Conservation (phyloP, 768 basidiomycete genomes). For the Tephrocybe sp. region DNA sequence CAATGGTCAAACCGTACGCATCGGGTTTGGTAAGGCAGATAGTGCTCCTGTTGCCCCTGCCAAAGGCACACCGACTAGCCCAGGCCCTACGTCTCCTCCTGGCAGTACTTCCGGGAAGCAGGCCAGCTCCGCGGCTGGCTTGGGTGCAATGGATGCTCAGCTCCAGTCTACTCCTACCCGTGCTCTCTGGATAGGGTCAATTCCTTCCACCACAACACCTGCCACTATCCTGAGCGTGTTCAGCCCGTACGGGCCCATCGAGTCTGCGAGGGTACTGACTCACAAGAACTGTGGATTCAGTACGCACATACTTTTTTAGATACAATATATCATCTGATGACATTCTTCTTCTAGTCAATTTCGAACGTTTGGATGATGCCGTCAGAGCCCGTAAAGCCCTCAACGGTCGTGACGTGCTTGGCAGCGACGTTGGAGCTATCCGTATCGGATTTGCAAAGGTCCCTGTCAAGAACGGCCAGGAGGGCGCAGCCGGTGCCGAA, state of each 20-base stretch:
- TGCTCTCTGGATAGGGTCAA: slow-evolving; percentile 97
- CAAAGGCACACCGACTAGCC: slow-evolving; percentile 67
- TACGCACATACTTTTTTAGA: slow-evolving; percentile 31
- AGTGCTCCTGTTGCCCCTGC: slow-evolving; percentile 92
- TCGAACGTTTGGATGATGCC: slow-evolving; percentile 96
- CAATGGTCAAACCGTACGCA: slow-evolving; percentile 93
- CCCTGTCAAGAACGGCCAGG: slow-evolving; percentile 84
- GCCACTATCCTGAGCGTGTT: slow-evolving; percentile 95
- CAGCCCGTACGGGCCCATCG: slow-evolving; percentile 96
- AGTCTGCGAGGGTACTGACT: slow-evolving; percentile 92
- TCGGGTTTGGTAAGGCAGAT: slow-evolving; percentile 98
- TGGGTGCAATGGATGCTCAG: slow-evolving; percentile 80
- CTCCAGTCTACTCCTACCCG: slow-evolving; percentile 90
- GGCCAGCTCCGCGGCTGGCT: slow-evolving; percentile 45
- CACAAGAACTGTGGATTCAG: slow-evolving; percentile 97
- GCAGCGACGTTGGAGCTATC: slow-evolving; percentile 94
- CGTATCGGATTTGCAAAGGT: slow-evolving; percentile 97
- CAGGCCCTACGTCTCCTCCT: slow-evolving; percentile 68
- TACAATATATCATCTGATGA: slow-evolving; percentile 13
- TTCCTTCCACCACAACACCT: slow-evolving; percentile 93
- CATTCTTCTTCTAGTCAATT: slow-evolving; percentile 68
- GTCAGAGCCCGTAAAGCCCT: slow-evolving; percentile 93
- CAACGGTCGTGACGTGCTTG: slow-evolving; percentile 94
- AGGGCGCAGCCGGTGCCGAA: slow-evolving; percentile 57
- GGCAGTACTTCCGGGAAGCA: slow-evolving; percentile 47